Base-by-base conservation (phyloP, 2,329 filamentous ascomycete genomes). In the Aspergillus candidus region DNA sequence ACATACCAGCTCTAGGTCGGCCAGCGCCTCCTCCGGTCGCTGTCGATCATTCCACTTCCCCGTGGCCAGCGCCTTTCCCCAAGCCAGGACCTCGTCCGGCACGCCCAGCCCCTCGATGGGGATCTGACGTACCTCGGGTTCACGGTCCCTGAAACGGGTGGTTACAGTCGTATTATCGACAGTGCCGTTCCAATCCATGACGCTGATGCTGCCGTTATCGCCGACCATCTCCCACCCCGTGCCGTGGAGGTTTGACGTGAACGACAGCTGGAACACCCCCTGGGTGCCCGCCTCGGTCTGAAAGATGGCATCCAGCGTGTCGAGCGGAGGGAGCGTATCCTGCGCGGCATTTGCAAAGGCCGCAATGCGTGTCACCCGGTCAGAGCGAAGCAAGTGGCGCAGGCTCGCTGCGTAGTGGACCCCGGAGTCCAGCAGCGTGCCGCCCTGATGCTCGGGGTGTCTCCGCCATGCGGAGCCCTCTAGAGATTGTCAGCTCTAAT, bases 391-490 rank as follows among this genome's bases (percentile, higher is more conserved):
- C 34, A 90, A 59, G 29, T 77, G 61, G 12, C 85, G 72, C 39
- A 83, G 72, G 0, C 68, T 80, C 6, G 85, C 85, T 6, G 82
- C 71, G 48, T 79, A 82, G 63, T 90, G 86, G 18, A 90, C 83
- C 35, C 86, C 86, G 11, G 79, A 84, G 57, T 90, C 86, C 2
- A 90, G 76, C 43, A 89, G 62, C 60, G 88, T 89, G 0, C 86
- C 86, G 43, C 86, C 86, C 64, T 88, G 84, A 59, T 87, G 78
- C 41, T 77, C 72, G 1, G 86, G 85, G 43, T 69, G 75, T 62
- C 83, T 83, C 43, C 86, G 79, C 86, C 85, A 79, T 10, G 66
- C 54, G 0, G 75, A 79, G 49, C 75, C 72, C 59, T 27, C 22
- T 27, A 27, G 22, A 27, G 8, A 2, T 10, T 7, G 22, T 27